These are phyloP conservation scores for Perkinsela sp. DNA, from an alignment of 208 protist genomes.

Conservation along the genomic window DNA sequence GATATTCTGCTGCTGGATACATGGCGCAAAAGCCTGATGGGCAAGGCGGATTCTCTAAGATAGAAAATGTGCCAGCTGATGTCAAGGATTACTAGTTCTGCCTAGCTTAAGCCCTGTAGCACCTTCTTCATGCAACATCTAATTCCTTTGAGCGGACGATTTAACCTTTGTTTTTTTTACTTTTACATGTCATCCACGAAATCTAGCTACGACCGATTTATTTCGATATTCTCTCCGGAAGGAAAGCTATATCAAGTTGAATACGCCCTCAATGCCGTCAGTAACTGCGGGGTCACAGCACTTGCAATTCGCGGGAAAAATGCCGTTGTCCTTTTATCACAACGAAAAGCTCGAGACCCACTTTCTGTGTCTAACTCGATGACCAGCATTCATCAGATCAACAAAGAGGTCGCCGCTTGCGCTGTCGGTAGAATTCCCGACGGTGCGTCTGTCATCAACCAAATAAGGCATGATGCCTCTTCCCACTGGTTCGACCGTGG, in stretches of 20 bases:
- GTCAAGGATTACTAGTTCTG: slow-evolving; percentile 35
- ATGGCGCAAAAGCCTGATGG: slow-evolving; percentile 19
- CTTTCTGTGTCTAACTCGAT: slow-evolving; percentile 80
- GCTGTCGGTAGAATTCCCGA: slow-evolving; percentile 76
- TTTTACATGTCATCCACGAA: slow-evolving; percentile 11
- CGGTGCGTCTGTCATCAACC: slow-evolving; percentile 61
- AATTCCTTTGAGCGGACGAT: no score
- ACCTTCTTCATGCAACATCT: no score
- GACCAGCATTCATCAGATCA: slow-evolving; percentile 78
- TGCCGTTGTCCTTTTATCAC: slow-evolving; percentile 69
- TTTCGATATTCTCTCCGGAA: slow-evolving; percentile 94
- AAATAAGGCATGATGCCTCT: slow-evolving; percentile 73
- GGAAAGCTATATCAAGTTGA: slow-evolving; percentile 94
- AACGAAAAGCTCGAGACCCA: slow-evolving; percentile 90
- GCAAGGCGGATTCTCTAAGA: slow-evolving; percentile 16
- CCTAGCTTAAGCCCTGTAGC: no score
- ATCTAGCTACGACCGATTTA: slow-evolving; percentile 86
- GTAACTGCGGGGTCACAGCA: slow-evolving; percentile 73
- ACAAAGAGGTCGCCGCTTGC: slow-evolving; percentile 68
- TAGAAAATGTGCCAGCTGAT: slow-evolving; percentile 27
- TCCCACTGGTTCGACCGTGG: slow-evolving; percentile 82
- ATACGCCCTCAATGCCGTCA: slow-evolving; percentile 94
- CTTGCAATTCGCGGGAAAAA: slow-evolving; percentile 81
- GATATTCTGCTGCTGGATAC: slow-evolving; percentile 37
- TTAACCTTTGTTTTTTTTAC: background rate